Evolutionary conservation across 306 rosid genomes (phyloP), one percentile per base, ranked within the genome.

Genomic region (Glycine soja): DNA sequence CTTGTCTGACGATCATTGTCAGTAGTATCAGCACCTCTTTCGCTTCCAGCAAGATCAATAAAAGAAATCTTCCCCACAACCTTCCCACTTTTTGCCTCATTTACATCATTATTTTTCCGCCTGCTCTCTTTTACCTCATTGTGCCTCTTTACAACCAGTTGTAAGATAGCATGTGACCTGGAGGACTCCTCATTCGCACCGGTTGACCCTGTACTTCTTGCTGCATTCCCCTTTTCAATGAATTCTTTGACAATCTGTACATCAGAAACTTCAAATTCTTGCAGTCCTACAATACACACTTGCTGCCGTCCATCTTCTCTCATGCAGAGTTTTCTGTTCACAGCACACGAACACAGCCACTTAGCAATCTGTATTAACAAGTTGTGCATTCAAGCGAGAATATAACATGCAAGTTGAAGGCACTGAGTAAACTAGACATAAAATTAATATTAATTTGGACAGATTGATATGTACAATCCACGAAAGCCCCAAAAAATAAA

Each of bases 131-230:
- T 95, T 16, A 93, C 89, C 88, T 92, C 99, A 76, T 15, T 84
- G 75, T 95, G 99, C 89, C 90, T 95, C 90, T 95, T 95, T 43
- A 95, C 86, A 74, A 86, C 95, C 19, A 95, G 88, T 74, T 95
- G 99, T 70, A 95, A 93, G 86, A 95, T 95, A 81, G 99, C 99
- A 88, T 95, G 99, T 57, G 98, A 93, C 85, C 99, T 90, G 36
- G 99, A 95, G 77, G 99, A 95, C 88, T 95, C 99, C 87, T 93
- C 99, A 87, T 95, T 95, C 19, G 99, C 99, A 82, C 98, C 99
- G 34, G 99, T 95, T 69, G 99, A 90, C 54, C 99, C 99, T 6
- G 98, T 95, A 86, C 96, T 95, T 85, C 99, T 88, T 46, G 98
- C 80, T 56, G 98, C 90, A 88, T 93, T 93, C 30, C 99, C 99